These are phyloP conservation scores for Mortierella sp. DNA, from an alignment of 371 early-diverging fungal species.

Conservation along the genomic window DNA sequence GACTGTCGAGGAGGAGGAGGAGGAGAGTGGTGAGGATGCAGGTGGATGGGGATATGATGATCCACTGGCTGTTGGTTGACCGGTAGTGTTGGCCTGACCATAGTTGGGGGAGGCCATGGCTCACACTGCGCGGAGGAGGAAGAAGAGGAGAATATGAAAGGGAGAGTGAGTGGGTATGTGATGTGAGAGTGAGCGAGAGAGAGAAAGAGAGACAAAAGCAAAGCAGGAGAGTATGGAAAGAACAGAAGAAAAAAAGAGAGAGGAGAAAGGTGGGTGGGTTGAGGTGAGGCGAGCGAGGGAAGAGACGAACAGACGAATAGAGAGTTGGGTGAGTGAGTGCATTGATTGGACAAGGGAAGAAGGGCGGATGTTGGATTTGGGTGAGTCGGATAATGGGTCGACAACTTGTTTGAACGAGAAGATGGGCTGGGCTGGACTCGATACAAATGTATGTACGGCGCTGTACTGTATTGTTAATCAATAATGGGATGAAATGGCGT, in stretches of 20 bases:
- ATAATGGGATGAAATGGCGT: no score
- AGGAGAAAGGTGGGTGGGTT: background rate
- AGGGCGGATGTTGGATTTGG: background rate
- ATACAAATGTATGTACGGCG: no score
- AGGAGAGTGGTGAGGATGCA: slow-evolving; percentile 12
- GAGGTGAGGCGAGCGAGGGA: background rate
- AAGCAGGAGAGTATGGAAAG: background rate
- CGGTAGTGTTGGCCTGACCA: slow-evolving; percentile 12
- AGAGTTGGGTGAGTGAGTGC: background rate
- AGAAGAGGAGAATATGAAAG: background rate
- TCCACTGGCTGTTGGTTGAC: slow-evolving; percentile 9
- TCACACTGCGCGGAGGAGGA: background rate
- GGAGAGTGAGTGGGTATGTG: background rate
- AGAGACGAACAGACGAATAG: background rate
- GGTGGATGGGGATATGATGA: slow-evolving; percentile 16
- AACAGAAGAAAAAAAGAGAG: background rate
- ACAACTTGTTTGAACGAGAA: no score
- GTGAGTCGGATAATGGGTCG: no score
- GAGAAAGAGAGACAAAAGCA: background rate
- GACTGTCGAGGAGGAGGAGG: slow-evolving; percentile 22
- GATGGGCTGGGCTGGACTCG: no score
- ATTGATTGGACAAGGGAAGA: background rate
- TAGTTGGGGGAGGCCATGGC: slow-evolving; percentile 36
- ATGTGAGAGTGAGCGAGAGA: background rate
- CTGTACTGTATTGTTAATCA: no score